Evolutionary conservation across 129 eudicot species (phyloP), one percentile per base, ranked within the genome.

Genomic region (Silybum marianum): DNA sequence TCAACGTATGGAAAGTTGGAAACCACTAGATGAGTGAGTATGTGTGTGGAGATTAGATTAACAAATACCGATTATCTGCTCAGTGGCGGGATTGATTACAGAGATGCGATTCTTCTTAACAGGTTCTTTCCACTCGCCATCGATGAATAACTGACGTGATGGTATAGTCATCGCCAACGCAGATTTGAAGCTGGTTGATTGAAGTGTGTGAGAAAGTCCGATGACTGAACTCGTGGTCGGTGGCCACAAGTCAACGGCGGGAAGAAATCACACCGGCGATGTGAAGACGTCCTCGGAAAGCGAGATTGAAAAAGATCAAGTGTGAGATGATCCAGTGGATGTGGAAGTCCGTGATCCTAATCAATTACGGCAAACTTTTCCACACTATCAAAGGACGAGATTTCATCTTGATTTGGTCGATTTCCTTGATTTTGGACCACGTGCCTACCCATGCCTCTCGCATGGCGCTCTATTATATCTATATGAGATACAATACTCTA

Each of bases 61-160:
- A 70, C 34, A 54, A 54, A 24, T 39, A 93, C 98, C 98, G 42
- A 93, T 91, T 71, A 84, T 84, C 81, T 85, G 84, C 79, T 93
- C 97, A 38, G 92, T 91, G 19, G 98, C 83, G 9, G 98, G 98
- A 42, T 91, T 93, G 86, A 91, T 74, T 77, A 91, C 71, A 24
- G 93, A 84, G 48, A 94, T 73, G 36, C 98, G 95, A 19, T 91
- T 94, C 71, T 83, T 84, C 72, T 48, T 82, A 69, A 91, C 79
- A 58, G 98, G 98, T 39, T 89, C 90, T 74, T 82, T 87, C 98
- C 98, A 93, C 44, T 89, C 90, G 11, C 96, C 98, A 58, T 89
- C 96, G 69, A 93, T 89, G 87, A 90, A 93, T 48, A 93, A 89
- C 73, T 89, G 92, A 11, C 96, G 91, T 69, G 75, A 81, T 14